phyloP scores from a whole-genome alignment of 2,329 filamentous ascomycete species.

The Drechslerella dactyloides region DNA sequence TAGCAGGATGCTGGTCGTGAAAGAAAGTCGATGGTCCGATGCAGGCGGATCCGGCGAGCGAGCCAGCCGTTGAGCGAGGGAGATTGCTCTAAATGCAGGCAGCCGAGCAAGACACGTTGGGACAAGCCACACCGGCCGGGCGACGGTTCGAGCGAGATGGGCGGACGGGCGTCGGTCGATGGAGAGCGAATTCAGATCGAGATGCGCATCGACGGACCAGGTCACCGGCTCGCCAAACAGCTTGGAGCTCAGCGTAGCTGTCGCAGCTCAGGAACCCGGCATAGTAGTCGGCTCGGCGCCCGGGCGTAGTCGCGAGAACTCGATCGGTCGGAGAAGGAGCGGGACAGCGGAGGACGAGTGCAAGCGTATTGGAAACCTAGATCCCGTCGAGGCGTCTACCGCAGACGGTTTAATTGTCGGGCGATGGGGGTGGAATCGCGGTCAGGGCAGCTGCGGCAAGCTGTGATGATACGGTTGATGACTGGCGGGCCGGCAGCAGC shows the following conservation, averaged over 20 bases:
- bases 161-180: too few species aligned
- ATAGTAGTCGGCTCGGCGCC: too few species aligned
- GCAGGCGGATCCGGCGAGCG: background rate
- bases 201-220: too few species aligned
- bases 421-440: too few species aligned
- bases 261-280: too few species aligned
- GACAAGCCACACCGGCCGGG: too few species aligned
- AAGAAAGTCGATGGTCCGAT: background rate
- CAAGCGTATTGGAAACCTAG: background rate
- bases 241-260: too few species aligned
- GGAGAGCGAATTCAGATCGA: too few species aligned
- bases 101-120: background rate
- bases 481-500: background rate
- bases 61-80: background rate
- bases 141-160: too few species aligned
- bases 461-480: background rate
- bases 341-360: too few species aligned
- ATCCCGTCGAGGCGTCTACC: background rate
- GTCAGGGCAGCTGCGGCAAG: background rate
- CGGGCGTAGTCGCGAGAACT: background rate
- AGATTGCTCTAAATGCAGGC: background rate
- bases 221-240: too few species aligned
- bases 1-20: background rate
- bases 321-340: too few species aligned
- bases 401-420: background rate